Evolutionary conservation across 805 yeast genomes (phyloP).

Genomic region (Monosporozyma aquatica): DNA sequence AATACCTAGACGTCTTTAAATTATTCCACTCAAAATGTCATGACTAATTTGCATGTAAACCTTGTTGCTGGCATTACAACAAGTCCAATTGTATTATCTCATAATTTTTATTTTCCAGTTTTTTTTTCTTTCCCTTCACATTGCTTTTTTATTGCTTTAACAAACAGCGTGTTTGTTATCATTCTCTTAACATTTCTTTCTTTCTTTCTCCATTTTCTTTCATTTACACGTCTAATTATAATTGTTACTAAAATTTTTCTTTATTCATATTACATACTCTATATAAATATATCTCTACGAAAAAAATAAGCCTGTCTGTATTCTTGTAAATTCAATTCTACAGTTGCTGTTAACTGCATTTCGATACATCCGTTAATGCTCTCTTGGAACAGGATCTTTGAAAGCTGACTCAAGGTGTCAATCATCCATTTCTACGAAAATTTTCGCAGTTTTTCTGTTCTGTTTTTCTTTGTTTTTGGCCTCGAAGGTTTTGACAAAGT

Average conservation of each 20-base stretch:
- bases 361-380: too few relatives aligned
- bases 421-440: neutral
- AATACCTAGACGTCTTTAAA: too few relatives aligned
- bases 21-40: neutral
- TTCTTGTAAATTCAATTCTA: neutral
- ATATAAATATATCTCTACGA: neutral
- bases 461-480: neutral
- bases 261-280: conserved; percentile 1
- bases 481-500: too few relatives aligned
- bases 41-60: neutral
- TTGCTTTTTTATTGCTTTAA: neutral
- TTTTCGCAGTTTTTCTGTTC: too few relatives aligned
- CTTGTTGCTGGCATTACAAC: conserved; percentile 2
- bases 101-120: too few relatives aligned
- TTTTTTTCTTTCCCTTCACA: neutral
- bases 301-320: conserved; percentile 2
- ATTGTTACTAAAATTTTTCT: neutral
- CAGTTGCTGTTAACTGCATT: too few relatives aligned
- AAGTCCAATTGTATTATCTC: conserved; percentile 1
- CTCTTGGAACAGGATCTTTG: too few relatives aligned
- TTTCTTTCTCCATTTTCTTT: neutral
- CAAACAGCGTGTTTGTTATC: neutral
- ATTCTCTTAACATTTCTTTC: neutral
- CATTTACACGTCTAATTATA: neutral
- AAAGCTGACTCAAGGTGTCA: too few relatives aligned